Evolutionary conservation across 192 early-diverging fungal genomes (phyloP), one percentile per base, ranked within the genome.

Genomic region (Linnemannia schmuckeri): DNA sequence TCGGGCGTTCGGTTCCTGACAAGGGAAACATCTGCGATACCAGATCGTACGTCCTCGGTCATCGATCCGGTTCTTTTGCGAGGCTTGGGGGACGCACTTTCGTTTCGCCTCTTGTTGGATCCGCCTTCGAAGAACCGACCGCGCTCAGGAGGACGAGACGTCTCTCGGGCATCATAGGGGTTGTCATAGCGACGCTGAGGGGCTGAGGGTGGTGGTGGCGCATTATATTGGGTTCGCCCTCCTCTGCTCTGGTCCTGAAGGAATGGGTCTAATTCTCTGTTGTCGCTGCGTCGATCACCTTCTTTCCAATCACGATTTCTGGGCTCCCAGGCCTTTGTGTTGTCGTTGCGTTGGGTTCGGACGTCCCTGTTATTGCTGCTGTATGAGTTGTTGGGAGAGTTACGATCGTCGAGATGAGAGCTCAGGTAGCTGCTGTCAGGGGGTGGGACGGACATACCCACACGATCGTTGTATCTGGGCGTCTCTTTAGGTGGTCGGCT

Each of bases 21-120:
- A 37, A 33, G 38, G 3, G 24, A 24, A 1, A 24, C 37, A 17
- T 30, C 33, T 33, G 46, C 37, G 9, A 33, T 37, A 27, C 70
- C 17, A 55, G 78, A 49, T 17, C 38, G 47, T 20, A 37, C 27
- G 35, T 79, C 69, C 30, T 72, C 78, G 46, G 33, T 42, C 20
- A 38, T 42, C 8, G 70, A 38, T 27, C 49, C 70, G 1, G 68
- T 33, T 27, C 66, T 70, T 37, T 76, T 82, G n/a, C 74, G 33
- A 9, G 80, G 80, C 40, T 82, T 69, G 37, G 80, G 80, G 0
- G 80, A 82, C 15, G 40, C 17, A 30, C 47, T 76, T 6, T 69
- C 44, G 47, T 55, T 75, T 1, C 80, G 57, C 44, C 80, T 66
- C 30, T 82, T 82, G 74, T 76, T 71, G 78, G 42, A 57, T 73